A percentile compares a stretch with the other conserved stretches of the same genome.
Evolutionary conservation across 2,329 filamentous ascomycete species (phyloP).

Genomic region (Pseudogymnoascus sp.): DNA sequence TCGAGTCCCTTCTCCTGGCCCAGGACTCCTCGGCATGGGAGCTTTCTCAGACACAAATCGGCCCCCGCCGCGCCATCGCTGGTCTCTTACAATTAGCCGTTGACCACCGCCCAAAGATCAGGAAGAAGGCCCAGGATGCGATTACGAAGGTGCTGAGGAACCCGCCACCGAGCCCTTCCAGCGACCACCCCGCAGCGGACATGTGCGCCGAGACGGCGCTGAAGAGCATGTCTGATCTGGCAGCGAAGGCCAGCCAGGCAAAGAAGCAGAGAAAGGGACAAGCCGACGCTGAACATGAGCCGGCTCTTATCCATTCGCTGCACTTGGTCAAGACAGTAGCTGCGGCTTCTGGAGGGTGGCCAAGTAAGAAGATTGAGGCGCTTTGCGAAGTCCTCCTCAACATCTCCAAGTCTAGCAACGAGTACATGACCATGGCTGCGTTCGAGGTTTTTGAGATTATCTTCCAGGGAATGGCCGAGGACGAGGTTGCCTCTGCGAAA

Average conservation of each 20-base stretch:
- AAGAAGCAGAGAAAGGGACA: conserved; percentile 60
- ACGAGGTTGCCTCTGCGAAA: conserved; percentile 81
- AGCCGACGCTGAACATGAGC: conserved; percentile 57
- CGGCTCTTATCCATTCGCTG: conserved; percentile 79
- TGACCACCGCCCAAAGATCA: conserved; percentile 84
- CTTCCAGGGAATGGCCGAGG: conserved; percentile 79
- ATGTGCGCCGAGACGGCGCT: conserved; percentile 92
- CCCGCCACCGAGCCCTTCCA: conserved; percentile 79
- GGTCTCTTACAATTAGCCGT: conserved; percentile 77
- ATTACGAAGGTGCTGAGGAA: conserved; percentile 73
- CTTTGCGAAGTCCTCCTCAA: conserved; percentile 82
- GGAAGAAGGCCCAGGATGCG: conserved; percentile 87
- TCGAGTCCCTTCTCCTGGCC: conserved; percentile 82
- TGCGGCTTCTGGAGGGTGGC: conserved; percentile 83
- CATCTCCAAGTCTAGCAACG: conserved; percentile 83
- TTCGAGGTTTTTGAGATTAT: conserved; percentile 98
- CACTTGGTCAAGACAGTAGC: conserved; percentile 89
- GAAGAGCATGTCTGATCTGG: conserved; percentile 67
- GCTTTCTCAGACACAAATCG: conserved; percentile 70
- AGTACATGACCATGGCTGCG: conserved; percentile 91
- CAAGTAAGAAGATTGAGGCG: conserved; percentile 87
- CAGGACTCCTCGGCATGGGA: conserved; percentile 88
- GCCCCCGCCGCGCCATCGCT: conserved; percentile 78
- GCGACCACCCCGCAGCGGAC: conserved; percentile 90
- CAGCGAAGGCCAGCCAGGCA: conserved; percentile 49